Evolutionary conservation across 805 yeast species (phyloP), one percentile per base, ranked within the genome.

Genomic region (Metschnikowia borealis): DNA sequence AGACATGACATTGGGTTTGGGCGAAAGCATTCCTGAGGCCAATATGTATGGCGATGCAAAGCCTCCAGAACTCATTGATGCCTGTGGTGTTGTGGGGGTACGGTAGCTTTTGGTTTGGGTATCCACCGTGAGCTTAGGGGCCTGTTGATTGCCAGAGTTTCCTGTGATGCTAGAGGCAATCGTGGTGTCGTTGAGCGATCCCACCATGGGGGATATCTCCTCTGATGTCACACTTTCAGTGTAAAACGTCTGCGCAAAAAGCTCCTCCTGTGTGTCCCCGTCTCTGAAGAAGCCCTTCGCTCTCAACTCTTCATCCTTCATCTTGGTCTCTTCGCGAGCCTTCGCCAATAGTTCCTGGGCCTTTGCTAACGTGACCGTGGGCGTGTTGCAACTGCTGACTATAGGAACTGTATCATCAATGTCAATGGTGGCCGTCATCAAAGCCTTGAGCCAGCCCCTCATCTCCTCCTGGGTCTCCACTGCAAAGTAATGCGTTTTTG

Each of bases 391-490:
- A 14, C 97, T 87, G 53, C 96, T 86, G 8, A 91, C 85, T 1
- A 89, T 94, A 0, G 99, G 97, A 13, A 87, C 89, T 1, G 87
- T 69, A 50, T 94, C 97, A 69, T 94, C 99, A 49, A 95, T 77
- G 64, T 94, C 99, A 60, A 94, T 95, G 0, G 98, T 94, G 0
- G 98, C 96, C 53, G 91, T 89, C 82, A 91, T 88, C 53, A 94
- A 74, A 0, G 97, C 96, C 47, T 90, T 87, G 83, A 91, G 83
- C 99, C 99, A 94, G 2, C 79, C 80, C 63, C 96, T 78, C 96
- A 92, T 87, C 55, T 92, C 98, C 45, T 89, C 96, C 50, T 78
- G 81, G 0, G 89, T 79, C 45, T 94, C 97, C 40, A 92, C 97
- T 0, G 98, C 97, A 77, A 94, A 94, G 67, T 86, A 94, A 62